Base-by-base conservation (phyloP, 2,329 filamentous ascomycete species). In the Blastomyces percursus region DNA sequence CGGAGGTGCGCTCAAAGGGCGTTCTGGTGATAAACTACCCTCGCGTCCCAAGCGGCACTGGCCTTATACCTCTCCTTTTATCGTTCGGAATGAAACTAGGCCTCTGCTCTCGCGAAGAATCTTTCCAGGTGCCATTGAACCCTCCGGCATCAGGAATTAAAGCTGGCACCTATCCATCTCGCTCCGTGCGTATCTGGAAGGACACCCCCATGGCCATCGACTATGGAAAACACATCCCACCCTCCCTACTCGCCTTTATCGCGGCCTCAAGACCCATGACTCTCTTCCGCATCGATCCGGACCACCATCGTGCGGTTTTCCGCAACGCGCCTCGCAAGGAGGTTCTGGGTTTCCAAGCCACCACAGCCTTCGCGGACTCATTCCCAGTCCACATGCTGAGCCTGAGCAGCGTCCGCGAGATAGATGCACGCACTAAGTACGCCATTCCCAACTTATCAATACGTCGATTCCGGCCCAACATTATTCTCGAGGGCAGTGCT, bases 321-420 rank as follows among this genome's bases (percentile, higher is more conserved):
- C 79, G 82, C 63, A 80, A 77, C 66, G 82, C 83, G 2, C 84
- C 84, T 0, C 74, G 75, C 51, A 79, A 80, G 65, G 73, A 77
- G 50, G 71, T 77, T 1, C 72, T 84, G 0, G 81, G 81, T 2
- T 84, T 82, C 67, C 78, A 82, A 62, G 76, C 81, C 7, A 70
- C 75, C 54, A 80, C 83, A 2, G 81, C 79, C 44, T 84, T 85
- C 70, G 78, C 80, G 48, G 84, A 86, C 66, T 80, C 82, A 1
- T 86, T 86, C 64, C 82, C 83, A 0, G 71, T 86, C 4, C 80
- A 84, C 60, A 74, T 86, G 4, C 71, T 85, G 55, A 83, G 79
- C 56, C 70, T 86, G 19, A 75, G 81, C 19, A 83, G 81, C 50
- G 76, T 84, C 14, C 78, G 77, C 6, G 78, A 83, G 32, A 74